Evolutionary conservation across 179 eudicot genomes (phyloP).

Genomic region (Silene coronaria): DNA sequence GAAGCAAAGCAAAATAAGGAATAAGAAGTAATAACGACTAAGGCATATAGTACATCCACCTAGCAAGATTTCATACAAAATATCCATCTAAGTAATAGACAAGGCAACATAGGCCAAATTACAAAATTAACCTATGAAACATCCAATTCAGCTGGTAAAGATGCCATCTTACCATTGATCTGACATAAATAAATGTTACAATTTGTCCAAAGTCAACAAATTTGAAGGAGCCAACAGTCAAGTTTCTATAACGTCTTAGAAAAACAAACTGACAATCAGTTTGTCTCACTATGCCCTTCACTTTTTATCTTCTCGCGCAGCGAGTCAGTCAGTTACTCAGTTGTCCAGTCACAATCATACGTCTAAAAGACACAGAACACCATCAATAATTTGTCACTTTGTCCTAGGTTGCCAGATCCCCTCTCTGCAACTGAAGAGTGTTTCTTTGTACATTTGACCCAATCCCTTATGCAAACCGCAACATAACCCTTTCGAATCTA

Average conservation of each 20-base stretch:
- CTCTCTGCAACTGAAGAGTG: not conserved
- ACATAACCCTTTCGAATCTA: not conserved
- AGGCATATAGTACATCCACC: not conserved
- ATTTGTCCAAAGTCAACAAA: not conserved
- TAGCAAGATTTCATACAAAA: not conserved
- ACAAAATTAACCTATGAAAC: not conserved
- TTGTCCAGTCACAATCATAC: not conserved
- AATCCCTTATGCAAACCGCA: not conserved
- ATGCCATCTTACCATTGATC: not conserved
- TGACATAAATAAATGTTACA: not conserved
- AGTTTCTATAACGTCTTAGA: not conserved
- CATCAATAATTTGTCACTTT: not conserved
- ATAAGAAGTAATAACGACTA: not conserved
- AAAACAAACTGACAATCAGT: not conserved
- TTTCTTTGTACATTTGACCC: not conserved
- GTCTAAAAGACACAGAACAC: constrained; percentile 1
- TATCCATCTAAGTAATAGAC: not conserved
- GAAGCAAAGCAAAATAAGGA: constrained; percentile 2
- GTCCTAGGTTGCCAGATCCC: constrained; percentile 3
- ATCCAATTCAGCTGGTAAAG: not conserved
- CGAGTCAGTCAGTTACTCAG: not conserved
- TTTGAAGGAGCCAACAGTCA: not conserved
- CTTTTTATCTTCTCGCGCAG: not conserved
- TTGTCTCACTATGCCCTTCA: not conserved
- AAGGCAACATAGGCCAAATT: not conserved